phyloP scores from a whole-genome alignment of 2,329 filamentous ascomycete genomes.

The Furcasterigmium furcatum region DNA sequence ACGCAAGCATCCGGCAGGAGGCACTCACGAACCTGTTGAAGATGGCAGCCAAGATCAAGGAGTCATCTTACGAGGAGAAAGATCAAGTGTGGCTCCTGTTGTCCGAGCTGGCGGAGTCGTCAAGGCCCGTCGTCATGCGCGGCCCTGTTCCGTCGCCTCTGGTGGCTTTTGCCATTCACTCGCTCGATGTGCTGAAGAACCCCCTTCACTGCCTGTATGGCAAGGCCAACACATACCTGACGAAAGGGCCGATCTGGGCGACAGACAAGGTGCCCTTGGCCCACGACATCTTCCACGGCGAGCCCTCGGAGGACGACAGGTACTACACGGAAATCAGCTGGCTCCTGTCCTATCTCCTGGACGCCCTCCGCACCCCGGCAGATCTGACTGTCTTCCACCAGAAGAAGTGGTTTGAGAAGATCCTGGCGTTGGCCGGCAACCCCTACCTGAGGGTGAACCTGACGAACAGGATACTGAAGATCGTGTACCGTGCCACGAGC shows the following conservation, averaged over 20 bases:
- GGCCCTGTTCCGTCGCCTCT: slow-evolving; percentile 68
- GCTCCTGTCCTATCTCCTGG: slow-evolving; percentile 69
- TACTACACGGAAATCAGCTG: slow-evolving; percentile 72
- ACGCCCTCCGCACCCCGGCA: slow-evolving; percentile 55
- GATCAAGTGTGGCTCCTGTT: slow-evolving; percentile 77
- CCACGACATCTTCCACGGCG: slow-evolving; percentile 57
- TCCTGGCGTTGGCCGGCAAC: slow-evolving; percentile 67
- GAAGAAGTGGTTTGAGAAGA: slow-evolving; percentile 69
- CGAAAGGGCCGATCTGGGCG: slow-evolving; percentile 73
- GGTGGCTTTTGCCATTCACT: slow-evolving; percentile 70
- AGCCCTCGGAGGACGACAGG: slow-evolving; percentile 69
- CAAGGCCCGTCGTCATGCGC: slow-evolving; percentile 48
- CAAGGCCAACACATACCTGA: slow-evolving; percentile 83
- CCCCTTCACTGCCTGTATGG: slow-evolving; percentile 81
- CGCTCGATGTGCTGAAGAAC: slow-evolving; percentile 67
- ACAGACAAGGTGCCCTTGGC: slow-evolving; percentile 70
- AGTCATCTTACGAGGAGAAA: slow-evolving; percentile 71
- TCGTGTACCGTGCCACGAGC: slow-evolving; percentile 65
- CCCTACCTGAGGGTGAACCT: slow-evolving; percentile 58
- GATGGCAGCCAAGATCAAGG: slow-evolving; percentile 58
- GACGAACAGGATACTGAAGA: slow-evolving; percentile 55
- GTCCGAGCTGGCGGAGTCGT: slow-evolving; percentile 77
- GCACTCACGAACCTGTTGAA: slow-evolving; percentile 68
- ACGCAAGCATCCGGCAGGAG: slow-evolving; percentile 75
- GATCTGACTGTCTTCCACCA: slow-evolving; percentile 62